Evolutionary conservation across 495 filamentous ascomycete species (phyloP).

Genomic region (Lophiostoma macrostomum): DNA sequence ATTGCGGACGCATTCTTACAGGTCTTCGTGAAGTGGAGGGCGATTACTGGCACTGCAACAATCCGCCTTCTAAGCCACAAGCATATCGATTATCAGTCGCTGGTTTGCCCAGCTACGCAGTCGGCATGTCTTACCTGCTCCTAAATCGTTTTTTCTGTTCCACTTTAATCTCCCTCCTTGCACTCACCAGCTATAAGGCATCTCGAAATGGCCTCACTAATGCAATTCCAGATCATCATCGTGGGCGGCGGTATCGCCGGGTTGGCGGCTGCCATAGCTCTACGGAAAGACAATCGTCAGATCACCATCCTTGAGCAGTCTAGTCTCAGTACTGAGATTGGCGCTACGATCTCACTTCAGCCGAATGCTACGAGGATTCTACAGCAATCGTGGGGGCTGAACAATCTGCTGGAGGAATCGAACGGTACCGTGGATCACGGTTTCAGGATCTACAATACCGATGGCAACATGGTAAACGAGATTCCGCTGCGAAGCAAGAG

Average conservation of each 20-base stretch:
- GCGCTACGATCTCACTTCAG: constrained; percentile 21
- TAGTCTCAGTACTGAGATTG: constrained; percentile 16
- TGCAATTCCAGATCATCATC: constrained; percentile 24
- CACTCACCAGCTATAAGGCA: background rate
- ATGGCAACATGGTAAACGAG: constrained; percentile 12
- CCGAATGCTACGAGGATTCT: constrained; percentile 29
- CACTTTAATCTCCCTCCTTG: background rate
- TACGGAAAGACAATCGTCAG: constrained; percentile 7
- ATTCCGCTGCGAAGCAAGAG: constrained; percentile 11
- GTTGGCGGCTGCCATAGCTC: constrained; percentile 20
- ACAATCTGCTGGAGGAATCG: constrained; percentile 1
- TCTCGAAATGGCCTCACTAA: constrained; percentile 1
- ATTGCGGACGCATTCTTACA: too few relatives aligned
- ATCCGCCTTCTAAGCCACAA: too few relatives aligned
- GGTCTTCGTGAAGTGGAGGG: too few relatives aligned
- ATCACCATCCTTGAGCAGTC: constrained; percentile 28
- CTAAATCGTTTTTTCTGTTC: too few relatives aligned
- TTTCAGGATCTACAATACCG: constrained; percentile 23
- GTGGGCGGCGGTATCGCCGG: constrained; percentile 15
- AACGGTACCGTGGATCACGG: constrained; percentile 18
- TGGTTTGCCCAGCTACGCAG: too few relatives aligned
- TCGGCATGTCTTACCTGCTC: too few relatives aligned
- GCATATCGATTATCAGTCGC: too few relatives aligned
- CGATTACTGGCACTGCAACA: too few relatives aligned
- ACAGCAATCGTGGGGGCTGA: constrained; percentile 5